Base-by-base conservation (phyloP, 1,284 basidiomycete species). In the Rhizopogon hawkerae region DNA sequence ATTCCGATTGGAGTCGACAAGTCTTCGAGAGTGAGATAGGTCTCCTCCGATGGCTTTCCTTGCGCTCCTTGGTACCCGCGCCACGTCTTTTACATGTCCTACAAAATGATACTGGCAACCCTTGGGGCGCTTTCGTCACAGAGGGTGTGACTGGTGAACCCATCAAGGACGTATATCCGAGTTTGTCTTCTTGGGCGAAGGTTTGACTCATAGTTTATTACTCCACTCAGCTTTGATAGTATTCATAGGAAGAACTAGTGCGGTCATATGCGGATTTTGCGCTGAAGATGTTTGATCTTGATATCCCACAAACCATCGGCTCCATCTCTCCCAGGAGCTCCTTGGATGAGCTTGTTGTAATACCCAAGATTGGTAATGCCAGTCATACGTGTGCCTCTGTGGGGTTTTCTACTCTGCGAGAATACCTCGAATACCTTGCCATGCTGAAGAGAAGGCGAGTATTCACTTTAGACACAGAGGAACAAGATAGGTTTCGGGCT, bases 191-290 rank as follows among this genome's bases (percentile, higher is more conserved):
- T 13, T 5, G 5, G 26, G 37, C 45, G n/a, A 46, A 46, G 42
- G 45, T 46, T 45, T 47, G 45, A n/a, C 23, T n/a, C 2, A 11
- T 47, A 24, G 45, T n/a, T 9, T 9, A 46, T 47, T 5, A 5
- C 13, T 14, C 4, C 14, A 46, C 21, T 26, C 16, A 10, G 14
- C 34, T 13, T 10, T 43, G 41, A 43, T 4, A 43, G 18, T 33
- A 5, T 26, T 9, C 1, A 50, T 21, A 50, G 48, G 48, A 50
- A 23, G 33, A 50, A 24, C 48, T 50, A 3, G 48, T 50, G 24
- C 29, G 48, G 33, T 50, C 35, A 38, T 50, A 50, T 50, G 48
- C 48, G 33, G 35, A 50, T 18, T 31, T 50, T 10, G 33, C 47
- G 14, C 34, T 50, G 9, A 38, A 38, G 11, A n/a, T 50, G 21